These are phyloP conservation scores for Withania somnifera DNA, from an alignment of 305 asterid genomes.

Conservation along the genomic window DNA sequence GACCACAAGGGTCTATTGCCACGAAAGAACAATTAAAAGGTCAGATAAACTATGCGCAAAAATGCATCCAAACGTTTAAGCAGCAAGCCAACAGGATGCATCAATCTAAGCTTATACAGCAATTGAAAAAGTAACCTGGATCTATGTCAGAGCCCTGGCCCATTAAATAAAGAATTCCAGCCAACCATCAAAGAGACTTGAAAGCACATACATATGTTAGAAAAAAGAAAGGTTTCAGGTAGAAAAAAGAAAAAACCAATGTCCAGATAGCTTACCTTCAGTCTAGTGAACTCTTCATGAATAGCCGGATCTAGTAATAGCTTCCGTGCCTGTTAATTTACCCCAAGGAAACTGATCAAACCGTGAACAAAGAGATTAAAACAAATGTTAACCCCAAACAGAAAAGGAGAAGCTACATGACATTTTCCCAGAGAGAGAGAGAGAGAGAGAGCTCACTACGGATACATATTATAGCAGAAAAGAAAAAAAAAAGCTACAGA, in stretches of 20 bases:
- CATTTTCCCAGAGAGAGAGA: neutral
- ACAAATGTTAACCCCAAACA: neutral
- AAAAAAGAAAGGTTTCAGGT: too few species aligned
- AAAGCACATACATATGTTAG: too few species aligned
- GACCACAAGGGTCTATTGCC: too few species aligned
- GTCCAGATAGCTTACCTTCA: conserved; percentile 43
- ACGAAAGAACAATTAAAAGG: neutral
- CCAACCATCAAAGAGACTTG: neutral
- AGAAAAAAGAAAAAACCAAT: neutral
- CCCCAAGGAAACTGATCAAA: conserved; percentile 1
- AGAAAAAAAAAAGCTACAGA: neutral
- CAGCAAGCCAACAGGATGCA: neutral
- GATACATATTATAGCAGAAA: neutral
- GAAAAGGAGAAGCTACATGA: neutral
- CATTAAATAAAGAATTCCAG: neutral
- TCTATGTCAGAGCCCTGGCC: neutral
- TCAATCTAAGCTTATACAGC: neutral
- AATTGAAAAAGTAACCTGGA: neutral
- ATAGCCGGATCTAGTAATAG: conserved; percentile 82
- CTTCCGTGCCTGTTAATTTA: conserved; percentile 61
- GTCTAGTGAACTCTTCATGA: conserved; percentile 86
- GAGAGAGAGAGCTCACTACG: neutral
- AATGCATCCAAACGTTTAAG: neutral
- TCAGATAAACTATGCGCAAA: neutral
- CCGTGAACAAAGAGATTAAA: neutral